phyloP scores from a whole-genome alignment of 2,329 filamentous ascomycete species.

The Trichoderma brevicompactum region DNA sequence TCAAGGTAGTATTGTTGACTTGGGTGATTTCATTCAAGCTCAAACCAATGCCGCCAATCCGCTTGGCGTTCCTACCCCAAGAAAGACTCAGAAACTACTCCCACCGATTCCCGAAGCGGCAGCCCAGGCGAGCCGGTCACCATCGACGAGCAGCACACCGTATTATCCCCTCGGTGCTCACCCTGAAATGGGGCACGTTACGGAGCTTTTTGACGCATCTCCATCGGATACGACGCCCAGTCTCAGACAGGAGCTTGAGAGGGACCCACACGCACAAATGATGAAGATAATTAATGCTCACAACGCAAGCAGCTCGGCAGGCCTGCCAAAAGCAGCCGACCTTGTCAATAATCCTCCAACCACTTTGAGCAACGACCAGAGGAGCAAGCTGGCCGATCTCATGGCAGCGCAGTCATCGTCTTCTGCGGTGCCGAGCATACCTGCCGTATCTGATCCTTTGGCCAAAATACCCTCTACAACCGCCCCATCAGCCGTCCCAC shows the following conservation, averaged over 20 bases:
- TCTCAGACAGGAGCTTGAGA: conserved; percentile 60
- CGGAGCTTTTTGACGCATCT: conserved; percentile 62
- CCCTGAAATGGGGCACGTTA: conserved; percentile 60
- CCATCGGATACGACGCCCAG: conserved; percentile 54
- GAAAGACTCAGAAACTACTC: conserved; percentile 58
- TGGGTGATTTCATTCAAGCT: conserved; percentile 61
- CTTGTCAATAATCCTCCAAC: conserved; percentile 60
- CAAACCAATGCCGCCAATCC: conserved; percentile 47
- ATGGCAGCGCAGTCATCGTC: conserved; percentile 55
- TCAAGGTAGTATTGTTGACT: conserved; percentile 63
- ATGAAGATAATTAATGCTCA: conserved; percentile 69
- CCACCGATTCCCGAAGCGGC: conserved; percentile 54
- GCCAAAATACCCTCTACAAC: conserved; percentile 30
- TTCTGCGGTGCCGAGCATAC: conserved; percentile 35
- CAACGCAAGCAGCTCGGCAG: conserved; percentile 57
- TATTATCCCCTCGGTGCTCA: conserved; percentile 39
- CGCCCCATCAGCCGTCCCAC: conserved; percentile 37
- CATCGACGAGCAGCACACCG: conserved; percentile 38
- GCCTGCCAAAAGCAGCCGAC: conserved; percentile 54
- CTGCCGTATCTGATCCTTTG: conserved; percentile 31
- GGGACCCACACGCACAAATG: conserved; percentile 64
- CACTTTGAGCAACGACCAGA: conserved; percentile 61
- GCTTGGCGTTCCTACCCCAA: conserved; percentile 48
- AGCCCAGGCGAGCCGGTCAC: conserved; percentile 38
- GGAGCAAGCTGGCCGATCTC: conserved; percentile 61